phyloP scores from a whole-genome alignment of 257 asterid genomes.

The Solanum lycopersicoides region DNA sequence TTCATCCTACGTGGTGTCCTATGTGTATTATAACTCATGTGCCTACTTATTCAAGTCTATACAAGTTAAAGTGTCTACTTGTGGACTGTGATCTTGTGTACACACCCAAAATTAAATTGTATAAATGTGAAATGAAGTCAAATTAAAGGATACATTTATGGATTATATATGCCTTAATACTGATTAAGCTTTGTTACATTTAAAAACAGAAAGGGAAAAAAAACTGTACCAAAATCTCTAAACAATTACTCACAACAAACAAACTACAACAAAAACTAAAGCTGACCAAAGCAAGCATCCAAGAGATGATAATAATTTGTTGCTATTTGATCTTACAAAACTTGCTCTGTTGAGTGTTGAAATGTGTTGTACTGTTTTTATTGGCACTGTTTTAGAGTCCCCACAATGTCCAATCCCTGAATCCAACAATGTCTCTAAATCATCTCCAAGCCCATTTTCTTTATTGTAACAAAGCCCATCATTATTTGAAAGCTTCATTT shows the following conservation, averaged over 20 bases:
- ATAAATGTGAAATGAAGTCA: no score
- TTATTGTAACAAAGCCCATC: slow-evolving; percentile 63
- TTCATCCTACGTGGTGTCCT: neutral
- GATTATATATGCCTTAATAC: neutral
- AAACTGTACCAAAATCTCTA: neutral
- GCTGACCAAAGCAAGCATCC: neutral
- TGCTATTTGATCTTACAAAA: neutral
- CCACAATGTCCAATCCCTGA: neutral
- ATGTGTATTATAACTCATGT: neutral
- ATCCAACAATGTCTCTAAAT: slow-evolving; percentile 58
- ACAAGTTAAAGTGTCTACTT: no score
- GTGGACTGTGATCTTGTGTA: no score
- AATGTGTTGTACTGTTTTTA: neutral
- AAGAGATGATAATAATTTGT: neutral
- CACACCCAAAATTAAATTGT: neutral
- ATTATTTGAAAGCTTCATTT: slow-evolving; percentile 50
- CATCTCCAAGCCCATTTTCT: slow-evolving; percentile 60
- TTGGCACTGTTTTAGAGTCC: neutral
- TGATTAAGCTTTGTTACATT: neutral
- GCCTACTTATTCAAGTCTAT: no score
- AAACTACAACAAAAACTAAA: neutral
- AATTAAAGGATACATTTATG: no score
- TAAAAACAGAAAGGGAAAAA: neutral
- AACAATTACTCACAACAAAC: neutral
- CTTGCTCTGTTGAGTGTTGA: neutral